Base-by-base conservation (phyloP, 176 grass and related monocot species). In the Bromus sterilis region DNA sequence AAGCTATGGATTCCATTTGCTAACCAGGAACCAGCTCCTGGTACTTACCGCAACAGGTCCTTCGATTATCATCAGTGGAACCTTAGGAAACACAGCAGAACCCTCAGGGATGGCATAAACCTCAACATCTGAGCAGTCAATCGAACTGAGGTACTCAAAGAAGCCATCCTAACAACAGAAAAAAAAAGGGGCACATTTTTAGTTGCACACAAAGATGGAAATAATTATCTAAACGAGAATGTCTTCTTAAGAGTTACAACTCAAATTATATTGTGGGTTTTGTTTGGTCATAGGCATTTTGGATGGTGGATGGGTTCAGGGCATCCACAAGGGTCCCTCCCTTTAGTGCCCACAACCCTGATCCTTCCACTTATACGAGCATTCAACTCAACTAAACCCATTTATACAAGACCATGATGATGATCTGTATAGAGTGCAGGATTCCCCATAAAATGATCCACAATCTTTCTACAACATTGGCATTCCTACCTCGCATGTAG, bases 1-100 rank as follows among this genome's bases (percentile, higher is more conserved):
- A 2, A 63, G 72, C 42, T 28, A 62, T 56, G 16, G 12, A 70
- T 84, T 84, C 31, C 75, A 67, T 40, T 59, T 44, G 61, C 20
- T 78, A 83, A 74, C 26, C 77, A 75, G 68, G 75, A 83, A 74
- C 26, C 77, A 75, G 68, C 46, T 83, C 75, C 29, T 75, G 42
- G 46, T 80, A 95, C 90, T 86, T 88, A 98, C 95, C 37, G 95
- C 95, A 78, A 93, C 92, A 66, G 95, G 95, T 76, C 95, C 95
- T 89, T 98, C 90, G 42, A 98, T 74, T 73, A 86, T 91, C 68
- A 94, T 98, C 75, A 98, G 79, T 68, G 95, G 95, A 64, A 98
- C 84, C 66, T 98, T 98, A 25, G 95, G 95, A 55, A 98, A 98
- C 58, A 98, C 95, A 81, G 87, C 90, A 87, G 93, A 98, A 72